phyloP scores from a whole-genome alignment of 441 rosid genomes.

The Capsella rubella region DNA sequence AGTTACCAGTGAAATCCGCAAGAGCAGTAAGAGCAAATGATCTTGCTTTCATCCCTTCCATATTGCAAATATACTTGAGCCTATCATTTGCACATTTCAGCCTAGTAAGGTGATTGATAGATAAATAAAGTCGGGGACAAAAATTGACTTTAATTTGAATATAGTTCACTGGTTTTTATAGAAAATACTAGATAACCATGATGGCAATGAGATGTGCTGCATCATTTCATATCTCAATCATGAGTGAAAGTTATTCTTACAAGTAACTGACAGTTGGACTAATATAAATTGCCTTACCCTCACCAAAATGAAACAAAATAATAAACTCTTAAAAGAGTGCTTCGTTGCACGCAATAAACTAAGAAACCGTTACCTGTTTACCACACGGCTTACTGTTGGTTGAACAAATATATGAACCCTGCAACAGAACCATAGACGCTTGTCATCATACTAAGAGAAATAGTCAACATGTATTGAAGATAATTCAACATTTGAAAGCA shows the following conservation, averaged over 20 bases:
- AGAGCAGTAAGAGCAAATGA: constrained; percentile 83
- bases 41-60: constrained; percentile 89
- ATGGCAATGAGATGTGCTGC: constrained; percentile 1
- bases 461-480: constrained; percentile 6
- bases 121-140: neutral
- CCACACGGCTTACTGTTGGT: constrained; percentile 90
- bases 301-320: constrained; percentile 16
- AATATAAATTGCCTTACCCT: constrained; percentile 14
- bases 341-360: neutral
- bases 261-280: constrained; percentile 18
- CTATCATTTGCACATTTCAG: constrained; percentile 49
- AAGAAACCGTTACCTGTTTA: constrained; percentile 74
- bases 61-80: constrained; percentile 87
- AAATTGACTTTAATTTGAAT: constrained; percentile 17
- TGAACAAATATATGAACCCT: constrained; percentile 96
- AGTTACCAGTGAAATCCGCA: constrained; percentile 92
- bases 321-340: neutral
- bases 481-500: constrained; percentile 20
- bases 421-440: constrained; percentile 35
- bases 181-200: neutral
- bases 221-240: constrained; percentile 1
- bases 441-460: constrained; percentile 34
- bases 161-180: constrained; percentile 12
- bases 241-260: constrained; percentile 25
- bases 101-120: constrained; percentile 26